Conservation (phyloP, 352 stramenopile species). For the Pythium vanterpoolii region DNA sequence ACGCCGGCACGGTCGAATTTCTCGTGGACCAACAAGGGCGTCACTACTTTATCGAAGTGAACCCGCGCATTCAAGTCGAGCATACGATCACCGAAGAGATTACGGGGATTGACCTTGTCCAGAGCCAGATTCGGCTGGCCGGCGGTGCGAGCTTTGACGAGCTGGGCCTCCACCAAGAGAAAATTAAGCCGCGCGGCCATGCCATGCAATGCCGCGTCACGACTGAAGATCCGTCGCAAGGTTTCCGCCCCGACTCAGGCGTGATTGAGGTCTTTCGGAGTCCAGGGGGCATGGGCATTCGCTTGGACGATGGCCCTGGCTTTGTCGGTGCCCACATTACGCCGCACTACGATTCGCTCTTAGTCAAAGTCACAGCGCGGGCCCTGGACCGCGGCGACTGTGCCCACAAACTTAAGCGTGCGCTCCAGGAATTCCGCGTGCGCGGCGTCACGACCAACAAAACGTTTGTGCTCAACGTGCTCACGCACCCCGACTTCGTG, state of each 20-base stretch:
- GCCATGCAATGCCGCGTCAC: constrained; percentile 98
- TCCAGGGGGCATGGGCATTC: constrained; percentile 94
- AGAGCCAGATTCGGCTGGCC: constrained; percentile 95
- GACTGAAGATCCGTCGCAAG: constrained; percentile 92
- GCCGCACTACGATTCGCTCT: constrained; percentile 96
- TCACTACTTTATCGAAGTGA: constrained; percentile 99
- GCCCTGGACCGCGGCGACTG: constrained; percentile 88
- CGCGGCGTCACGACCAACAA: constrained; percentile 95
- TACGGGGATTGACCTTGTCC: constrained; percentile 95
- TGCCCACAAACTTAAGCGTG: constrained; percentile 92
- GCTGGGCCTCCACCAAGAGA: constrained; percentile 93
- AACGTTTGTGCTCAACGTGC: constrained; percentile 94
- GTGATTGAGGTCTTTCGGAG: constrained; percentile 96
- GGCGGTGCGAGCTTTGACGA: constrained; percentile 91
- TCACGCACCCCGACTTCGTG: constrained; percentile 95
- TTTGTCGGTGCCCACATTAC: constrained; percentile 97
- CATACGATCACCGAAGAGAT: constrained; percentile 93
- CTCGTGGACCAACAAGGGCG: constrained; percentile 91
- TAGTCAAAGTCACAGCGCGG: constrained; percentile 97
- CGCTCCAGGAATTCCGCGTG: constrained; percentile 95
- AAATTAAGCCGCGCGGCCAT: constrained; percentile 90
- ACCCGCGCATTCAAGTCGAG: constrained; percentile 97
- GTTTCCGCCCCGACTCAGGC: constrained; percentile 96
- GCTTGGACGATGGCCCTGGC: constrained; percentile 93
- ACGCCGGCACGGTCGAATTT: constrained; percentile 98